phyloP scores from a whole-genome alignment of 331 rosid species.

The Acacia concinna region DNA sequence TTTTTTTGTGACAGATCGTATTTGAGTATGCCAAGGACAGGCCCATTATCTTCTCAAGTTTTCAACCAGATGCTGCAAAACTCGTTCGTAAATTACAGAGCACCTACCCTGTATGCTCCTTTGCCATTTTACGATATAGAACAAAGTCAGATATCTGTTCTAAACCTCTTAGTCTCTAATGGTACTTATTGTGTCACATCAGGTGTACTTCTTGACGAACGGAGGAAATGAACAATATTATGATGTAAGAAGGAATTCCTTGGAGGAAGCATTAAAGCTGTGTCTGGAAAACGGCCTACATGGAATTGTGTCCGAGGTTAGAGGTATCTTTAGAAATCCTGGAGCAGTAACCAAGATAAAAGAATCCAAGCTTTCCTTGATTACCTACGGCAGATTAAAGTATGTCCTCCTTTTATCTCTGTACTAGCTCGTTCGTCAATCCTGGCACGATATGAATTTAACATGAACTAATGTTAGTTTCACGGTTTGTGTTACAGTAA shows the following conservation, averaged over 20 bases:
- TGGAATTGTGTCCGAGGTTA: slow-evolving; percentile 87
- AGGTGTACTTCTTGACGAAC: slow-evolving; percentile 92
- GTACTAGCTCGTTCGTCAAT: background rate
- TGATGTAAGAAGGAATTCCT: slow-evolving; percentile 81
- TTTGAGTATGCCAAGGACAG: slow-evolving; percentile 57
- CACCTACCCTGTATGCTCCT: slow-evolving; percentile 59
- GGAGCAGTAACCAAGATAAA: slow-evolving; percentile 63
- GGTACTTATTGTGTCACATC: slow-evolving; percentile 2
- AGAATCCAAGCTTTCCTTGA: slow-evolving; percentile 73
- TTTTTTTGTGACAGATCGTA: slow-evolving; percentile 50
- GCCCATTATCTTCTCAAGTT: slow-evolving; percentile 69
- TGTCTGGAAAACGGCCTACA: slow-evolving; percentile 77
- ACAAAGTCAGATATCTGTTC: background rate
- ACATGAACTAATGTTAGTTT: background rate
- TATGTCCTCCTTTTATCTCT: slow-evolving; percentile 28
- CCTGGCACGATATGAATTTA: background rate
- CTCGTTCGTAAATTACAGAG: slow-evolving; percentile 57
- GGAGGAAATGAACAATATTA: slow-evolving; percentile 73
- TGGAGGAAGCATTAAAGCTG: slow-evolving; percentile 83
- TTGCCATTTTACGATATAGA: background rate
- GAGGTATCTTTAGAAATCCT: slow-evolving; percentile 77
- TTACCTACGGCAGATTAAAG: slow-evolving; percentile 82
- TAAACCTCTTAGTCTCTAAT: background rate
- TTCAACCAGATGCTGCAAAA: slow-evolving; percentile 77
- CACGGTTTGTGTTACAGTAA: slow-evolving; percentile 48